Percentiles rank a stretch among this genome's conserved stretches.
Evolutionary conservation across 129 eudicot species (phyloP).

Genomic region (Pulicaria dysenterica): DNA sequence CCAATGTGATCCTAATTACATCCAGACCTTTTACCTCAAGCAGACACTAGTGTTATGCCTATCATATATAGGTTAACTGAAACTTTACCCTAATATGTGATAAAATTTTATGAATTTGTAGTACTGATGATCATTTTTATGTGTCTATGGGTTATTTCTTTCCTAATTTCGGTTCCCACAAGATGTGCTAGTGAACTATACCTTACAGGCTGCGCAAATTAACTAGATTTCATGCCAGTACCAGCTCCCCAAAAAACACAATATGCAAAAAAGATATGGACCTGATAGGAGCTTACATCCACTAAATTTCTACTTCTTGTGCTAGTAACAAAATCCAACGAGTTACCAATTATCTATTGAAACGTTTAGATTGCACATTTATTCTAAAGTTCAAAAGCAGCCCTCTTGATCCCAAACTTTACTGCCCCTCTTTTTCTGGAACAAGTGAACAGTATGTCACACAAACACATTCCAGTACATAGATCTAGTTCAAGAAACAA

Average conservation of each 20-base stretch:
- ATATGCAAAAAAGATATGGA: not conserved
- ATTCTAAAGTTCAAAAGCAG: conserved; percentile 20
- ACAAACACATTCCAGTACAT: conserved; percentile 23
- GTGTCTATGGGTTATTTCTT: too few relatives aligned
- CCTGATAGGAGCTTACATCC: not conserved
- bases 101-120: too few relatives aligned
- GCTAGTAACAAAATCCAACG: not conserved
- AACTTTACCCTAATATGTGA: too few relatives aligned
- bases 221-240: conserved; percentile 6
- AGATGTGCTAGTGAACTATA: not conserved
- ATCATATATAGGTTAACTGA: too few relatives aligned
- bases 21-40: too few relatives aligned
- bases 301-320: not conserved
- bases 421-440: not conserved
- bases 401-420: conserved; percentile 19
- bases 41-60: too few relatives aligned
- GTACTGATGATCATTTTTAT: too few relatives aligned
- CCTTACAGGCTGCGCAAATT: not conserved
- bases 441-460: not conserved
- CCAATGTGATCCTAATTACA: too few relatives aligned
- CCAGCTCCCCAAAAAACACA: not conserved
- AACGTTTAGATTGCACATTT: conserved; percentile 16
- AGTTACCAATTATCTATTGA: not conserved
- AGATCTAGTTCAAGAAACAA: conserved; percentile 32
- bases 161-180: too few relatives aligned